phyloP scores from a whole-genome alignment of 2,329 filamentous ascomycete species.

The Fonsecaea multimorphosa region DNA sequence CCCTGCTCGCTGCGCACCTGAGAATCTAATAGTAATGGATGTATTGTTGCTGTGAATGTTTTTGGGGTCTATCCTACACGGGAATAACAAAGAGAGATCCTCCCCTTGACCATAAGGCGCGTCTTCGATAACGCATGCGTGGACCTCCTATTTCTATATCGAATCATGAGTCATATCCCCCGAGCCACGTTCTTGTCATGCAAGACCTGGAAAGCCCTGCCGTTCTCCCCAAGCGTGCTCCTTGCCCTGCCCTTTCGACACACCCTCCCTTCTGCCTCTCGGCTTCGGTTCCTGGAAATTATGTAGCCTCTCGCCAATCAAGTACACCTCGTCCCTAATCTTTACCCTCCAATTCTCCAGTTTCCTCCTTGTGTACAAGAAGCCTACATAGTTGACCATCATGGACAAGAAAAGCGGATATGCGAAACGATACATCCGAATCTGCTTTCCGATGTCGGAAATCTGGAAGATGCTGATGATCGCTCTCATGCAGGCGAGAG shows the following conservation, averaged over 20 bases:
- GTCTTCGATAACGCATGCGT: background rate
- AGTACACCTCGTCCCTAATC: constrained; percentile 91
- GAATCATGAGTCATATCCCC: background rate
- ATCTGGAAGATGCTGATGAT: constrained; percentile 46
- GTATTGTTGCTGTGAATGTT: background rate
- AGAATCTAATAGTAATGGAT: background rate
- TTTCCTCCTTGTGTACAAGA: constrained; percentile 51
- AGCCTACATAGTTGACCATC: constrained; percentile 44
- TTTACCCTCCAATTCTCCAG: constrained; percentile 77
- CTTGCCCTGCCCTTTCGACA: constrained; percentile 14
- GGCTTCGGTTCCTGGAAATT: constrained; percentile 74
- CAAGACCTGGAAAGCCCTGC: background rate
- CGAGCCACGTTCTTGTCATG: background rate
- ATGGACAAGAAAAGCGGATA: constrained; percentile 71
- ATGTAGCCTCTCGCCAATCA: constrained; percentile 92
- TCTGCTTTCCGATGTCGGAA: constrained; percentile 42
- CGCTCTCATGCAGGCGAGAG: constrained; percentile 62
- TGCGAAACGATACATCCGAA: constrained; percentile 67
- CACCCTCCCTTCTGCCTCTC: background rate
- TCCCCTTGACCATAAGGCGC: background rate
- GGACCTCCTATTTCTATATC: background rate
- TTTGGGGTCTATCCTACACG: too few relatives aligned
- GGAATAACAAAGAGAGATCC: background rate
- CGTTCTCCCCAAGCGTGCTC: constrained; percentile 12
- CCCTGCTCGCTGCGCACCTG: too few relatives aligned